phyloP scores from a whole-genome alignment of 352 stramenopile species.

The Globisporangium radiosum region DNA sequence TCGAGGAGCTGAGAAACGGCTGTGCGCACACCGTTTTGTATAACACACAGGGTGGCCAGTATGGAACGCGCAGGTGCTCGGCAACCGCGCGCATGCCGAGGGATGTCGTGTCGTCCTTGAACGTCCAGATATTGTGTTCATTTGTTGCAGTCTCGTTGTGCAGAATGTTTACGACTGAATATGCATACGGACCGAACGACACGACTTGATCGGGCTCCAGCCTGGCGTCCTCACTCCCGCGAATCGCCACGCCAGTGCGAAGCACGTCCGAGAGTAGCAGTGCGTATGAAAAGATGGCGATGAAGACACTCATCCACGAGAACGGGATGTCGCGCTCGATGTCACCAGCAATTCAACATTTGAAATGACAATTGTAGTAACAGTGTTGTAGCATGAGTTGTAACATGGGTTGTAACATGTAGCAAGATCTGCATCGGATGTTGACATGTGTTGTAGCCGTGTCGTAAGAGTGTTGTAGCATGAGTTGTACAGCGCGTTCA shows the following conservation, averaged over 20 bases:
- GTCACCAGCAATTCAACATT: neutral
- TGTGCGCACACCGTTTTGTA: neutral
- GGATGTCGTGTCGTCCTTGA: neutral
- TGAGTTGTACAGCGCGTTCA: too few relatives aligned
- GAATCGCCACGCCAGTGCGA: neutral
- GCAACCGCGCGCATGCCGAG: neutral
- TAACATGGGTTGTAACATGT: too few relatives aligned
- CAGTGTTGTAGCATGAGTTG: too few relatives aligned
- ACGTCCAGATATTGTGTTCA: neutral
- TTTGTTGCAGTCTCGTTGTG: neutral
- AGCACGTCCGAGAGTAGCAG: constrained; percentile 13
- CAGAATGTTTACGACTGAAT: neutral
- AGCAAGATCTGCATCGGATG: too few relatives aligned
- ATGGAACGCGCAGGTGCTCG: neutral
- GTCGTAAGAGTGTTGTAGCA: too few relatives aligned
- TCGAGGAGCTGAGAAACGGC: neutral
- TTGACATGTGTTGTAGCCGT: too few relatives aligned
- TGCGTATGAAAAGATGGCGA: constrained; percentile 10
- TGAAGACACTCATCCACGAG: constrained; percentile 1
- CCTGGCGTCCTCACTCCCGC: neutral
- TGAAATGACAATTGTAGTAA: neutral
- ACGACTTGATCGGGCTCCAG: constrained; percentile 1
- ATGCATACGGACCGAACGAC: constrained; percentile 1
- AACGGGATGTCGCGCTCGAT: constrained; percentile 2
- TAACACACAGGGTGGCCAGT: neutral